Evolutionary conservation across 441 rosid genomes (phyloP).

Genomic region (Isatis lusitanica): DNA sequence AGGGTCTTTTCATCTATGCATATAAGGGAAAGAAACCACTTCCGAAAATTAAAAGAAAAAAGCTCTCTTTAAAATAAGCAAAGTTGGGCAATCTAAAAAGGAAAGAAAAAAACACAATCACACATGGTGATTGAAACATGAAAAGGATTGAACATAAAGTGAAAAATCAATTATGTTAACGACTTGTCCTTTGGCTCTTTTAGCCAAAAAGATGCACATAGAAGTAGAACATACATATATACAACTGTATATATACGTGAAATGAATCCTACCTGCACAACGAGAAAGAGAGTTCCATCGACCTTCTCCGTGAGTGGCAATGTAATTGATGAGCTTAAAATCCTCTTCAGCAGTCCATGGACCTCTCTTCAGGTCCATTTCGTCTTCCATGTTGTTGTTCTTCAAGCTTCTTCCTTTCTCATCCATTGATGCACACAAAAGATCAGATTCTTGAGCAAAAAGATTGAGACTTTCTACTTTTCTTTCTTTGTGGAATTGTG

Average conservation of each 20-base stretch:
- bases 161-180: slow-evolving; percentile 27
- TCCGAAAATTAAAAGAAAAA: neutral
- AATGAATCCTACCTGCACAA: slow-evolving; percentile 47
- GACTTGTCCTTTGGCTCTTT: slow-evolving; percentile 34
- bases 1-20: slow-evolving; percentile 32
- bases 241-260: neutral
- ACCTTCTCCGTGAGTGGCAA: slow-evolving; percentile 60
- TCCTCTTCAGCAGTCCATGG: slow-evolving; percentile 73
- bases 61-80: slow-evolving; percentile 1
- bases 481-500: neutral
- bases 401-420: slow-evolving; percentile 41
- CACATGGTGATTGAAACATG: slow-evolving; percentile 40
- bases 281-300: slow-evolving; percentile 71
- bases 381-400: slow-evolving; percentile 50
- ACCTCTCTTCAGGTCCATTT: slow-evolving; percentile 57
- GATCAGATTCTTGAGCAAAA: slow-evolving; percentile 32
- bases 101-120: slow-evolving; percentile 29
- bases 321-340: slow-evolving; percentile 64
- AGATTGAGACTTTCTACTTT: slow-evolving; percentile 18
- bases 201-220: slow-evolving; percentile 20
- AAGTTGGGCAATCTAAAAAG: slow-evolving; percentile 17
- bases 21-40: slow-evolving; percentile 26
- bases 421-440: slow-evolving; percentile 54
- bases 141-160: slow-evolving; percentile 34
- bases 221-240: slow-evolving; percentile 8